A percentile compares a stretch with the other conserved stretches of the same genome.
Conservation (phyloP, 345 rosid genomes). For the Gossypium thurberi region DNA sequence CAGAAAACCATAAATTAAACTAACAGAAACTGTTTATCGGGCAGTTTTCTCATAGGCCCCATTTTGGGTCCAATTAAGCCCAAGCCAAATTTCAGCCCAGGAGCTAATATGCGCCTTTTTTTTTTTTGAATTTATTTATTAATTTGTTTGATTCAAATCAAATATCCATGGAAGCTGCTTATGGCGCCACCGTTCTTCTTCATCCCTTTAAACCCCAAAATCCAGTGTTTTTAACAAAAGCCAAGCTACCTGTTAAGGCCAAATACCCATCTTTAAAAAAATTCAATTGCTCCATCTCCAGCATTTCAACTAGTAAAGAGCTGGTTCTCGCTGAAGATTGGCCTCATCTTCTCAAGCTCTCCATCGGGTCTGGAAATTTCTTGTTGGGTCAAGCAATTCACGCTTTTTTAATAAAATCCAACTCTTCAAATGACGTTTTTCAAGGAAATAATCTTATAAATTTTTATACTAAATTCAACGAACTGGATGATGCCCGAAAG, state of each 20-base stretch:
- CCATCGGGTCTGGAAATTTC: conserved; percentile 18
- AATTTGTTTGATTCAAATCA: background rate
- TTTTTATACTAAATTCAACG: conserved; percentile 15
- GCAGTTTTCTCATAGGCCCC: background rate
- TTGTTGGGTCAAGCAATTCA: conserved; percentile 26
- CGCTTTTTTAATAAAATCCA: conserved; percentile 19
- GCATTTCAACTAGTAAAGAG: background rate
- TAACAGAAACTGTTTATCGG: background rate
- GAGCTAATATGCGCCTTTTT: background rate
- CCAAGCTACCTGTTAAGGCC: background rate
- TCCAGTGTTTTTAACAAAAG: background rate
- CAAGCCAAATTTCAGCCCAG: background rate
- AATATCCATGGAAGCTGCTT: conserved; percentile 13
- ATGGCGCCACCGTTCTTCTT: conserved; percentile 2
- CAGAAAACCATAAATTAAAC: too few species aligned
- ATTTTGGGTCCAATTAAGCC: background rate
- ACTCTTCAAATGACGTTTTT: conserved; percentile 13
- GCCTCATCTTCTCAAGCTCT: conserved; percentile 27
- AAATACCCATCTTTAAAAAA: background rate
- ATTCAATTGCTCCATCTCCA: background rate
- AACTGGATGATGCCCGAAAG: conserved; percentile 18
- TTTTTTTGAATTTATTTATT: background rate
- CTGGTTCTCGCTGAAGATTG: conserved; percentile 1
- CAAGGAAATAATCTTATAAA: conserved; percentile 24
- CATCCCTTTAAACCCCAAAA: background rate